Conservation (phyloP, 2,329 filamentous ascomycete genomes). For the Clonostachys rosea region DNA sequence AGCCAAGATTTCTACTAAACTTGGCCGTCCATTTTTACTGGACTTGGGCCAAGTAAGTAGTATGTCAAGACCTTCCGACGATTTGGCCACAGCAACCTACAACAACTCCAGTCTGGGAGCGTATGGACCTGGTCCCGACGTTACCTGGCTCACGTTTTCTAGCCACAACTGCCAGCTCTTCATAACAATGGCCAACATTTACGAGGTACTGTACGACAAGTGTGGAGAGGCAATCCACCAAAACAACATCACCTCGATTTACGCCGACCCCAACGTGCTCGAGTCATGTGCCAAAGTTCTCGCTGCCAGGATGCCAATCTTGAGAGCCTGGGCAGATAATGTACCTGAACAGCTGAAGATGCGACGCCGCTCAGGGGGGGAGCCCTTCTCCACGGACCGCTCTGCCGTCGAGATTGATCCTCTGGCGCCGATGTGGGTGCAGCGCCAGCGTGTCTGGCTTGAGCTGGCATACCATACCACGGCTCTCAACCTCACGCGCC, state of each 20-base stretch:
- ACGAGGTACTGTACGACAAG: constrained; percentile 20
- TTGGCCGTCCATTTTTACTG: constrained; percentile 36
- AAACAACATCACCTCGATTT: constrained; percentile 4
- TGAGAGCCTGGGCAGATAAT: constrained; percentile 13
- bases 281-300: constrained; percentile 18
- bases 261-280: constrained; percentile 11
- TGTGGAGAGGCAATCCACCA: constrained; percentile 1
- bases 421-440: constrained; percentile 33
- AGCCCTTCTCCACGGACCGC: constrained; percentile 29
- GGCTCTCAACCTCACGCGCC: constrained; percentile 27
- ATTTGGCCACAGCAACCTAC: constrained; percentile 5
- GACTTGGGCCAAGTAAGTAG: constrained; percentile 22
- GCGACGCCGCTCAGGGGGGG: constrained; percentile 19
- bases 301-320: constrained; percentile 21
- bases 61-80: constrained; percentile 23
- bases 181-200: constrained; percentile 12
- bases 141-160: constrained; percentile 13
- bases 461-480: constrained; percentile 36
- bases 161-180: constrained; percentile 7
- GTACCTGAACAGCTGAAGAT: constrained; percentile 31
- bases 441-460: constrained; percentile 31
- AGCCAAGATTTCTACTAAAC: constrained; percentile 36
- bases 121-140: constrained; percentile 3
- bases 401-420: constrained; percentile 18
- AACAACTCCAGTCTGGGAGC: constrained; percentile 7